These are phyloP conservation scores for Coemansia sp. DNA, from an alignment of 192 early-diverging fungal genomes.

Conservation along the genomic window DNA sequence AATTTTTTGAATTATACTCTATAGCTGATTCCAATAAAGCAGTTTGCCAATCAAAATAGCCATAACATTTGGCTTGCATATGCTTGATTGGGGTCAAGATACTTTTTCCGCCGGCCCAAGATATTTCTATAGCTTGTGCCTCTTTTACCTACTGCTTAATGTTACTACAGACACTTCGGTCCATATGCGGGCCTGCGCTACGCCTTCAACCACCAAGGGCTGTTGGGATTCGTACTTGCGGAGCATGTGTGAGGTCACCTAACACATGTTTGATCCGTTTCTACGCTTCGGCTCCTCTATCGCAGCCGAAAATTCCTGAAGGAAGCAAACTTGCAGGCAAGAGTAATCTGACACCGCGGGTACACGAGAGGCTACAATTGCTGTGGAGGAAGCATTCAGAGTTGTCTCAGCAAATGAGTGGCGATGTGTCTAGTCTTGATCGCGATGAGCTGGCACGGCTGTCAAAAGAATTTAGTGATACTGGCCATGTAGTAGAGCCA, in stretches of 20 bases:
- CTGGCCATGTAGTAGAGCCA: constrained; percentile 21
- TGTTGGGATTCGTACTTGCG: not conserved
- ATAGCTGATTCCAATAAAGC: no score
- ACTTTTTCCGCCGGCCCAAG: no score
- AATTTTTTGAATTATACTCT: no score
- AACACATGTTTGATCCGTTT: not conserved
- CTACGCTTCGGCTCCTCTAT: constrained; percentile 2
- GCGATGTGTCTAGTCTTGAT: constrained; percentile 23
- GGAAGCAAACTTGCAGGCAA: constrained; percentile 46
- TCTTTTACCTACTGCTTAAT: not conserved
- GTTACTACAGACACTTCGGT: not conserved
- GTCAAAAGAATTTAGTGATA: constrained; percentile 50
- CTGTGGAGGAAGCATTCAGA: constrained; percentile 22
- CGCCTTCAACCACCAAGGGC: not conserved
- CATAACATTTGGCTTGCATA: not conserved
- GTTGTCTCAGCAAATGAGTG: constrained; percentile 31
- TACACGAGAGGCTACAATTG: constrained; percentile 36
- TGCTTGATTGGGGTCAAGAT: not conserved
- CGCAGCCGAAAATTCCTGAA: constrained; percentile 8
- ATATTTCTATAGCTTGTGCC: not conserved
- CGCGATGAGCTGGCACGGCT: constrained; percentile 48
- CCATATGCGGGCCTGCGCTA: not conserved
- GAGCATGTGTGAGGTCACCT: not conserved
- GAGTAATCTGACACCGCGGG: constrained; percentile 39
- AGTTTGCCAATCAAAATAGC: no score